Evolutionary conservation across 192 early-diverging fungal species (phyloP), one percentile per base, ranked within the genome.

Genomic region (Diversispora eburnea): DNA sequence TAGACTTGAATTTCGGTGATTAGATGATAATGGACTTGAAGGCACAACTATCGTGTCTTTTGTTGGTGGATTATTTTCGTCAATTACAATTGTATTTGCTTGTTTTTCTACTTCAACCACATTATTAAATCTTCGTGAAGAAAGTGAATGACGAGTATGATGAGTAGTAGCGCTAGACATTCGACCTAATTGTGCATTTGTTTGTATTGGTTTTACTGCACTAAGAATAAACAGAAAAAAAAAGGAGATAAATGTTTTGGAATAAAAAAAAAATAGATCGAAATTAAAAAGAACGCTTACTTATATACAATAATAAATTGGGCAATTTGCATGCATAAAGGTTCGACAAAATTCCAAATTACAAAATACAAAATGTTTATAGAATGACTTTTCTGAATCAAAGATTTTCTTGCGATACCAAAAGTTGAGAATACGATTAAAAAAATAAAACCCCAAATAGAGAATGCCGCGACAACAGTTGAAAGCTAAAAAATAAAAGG

Each of bases 291-390:
- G 12, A n/a, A 65, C 0, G 20, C 63, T 65, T 65, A 65, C 63
- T 65, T 25, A 19, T 48, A 65, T 10, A 65, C 20, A 8, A 65
- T 65, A 15, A 65, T 22, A 15, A 65, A 65, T 47, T 65, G 63
- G 0, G 45, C 42, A 10, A 65, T 47, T 48, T 65, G 63, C n/a
- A 65, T 17, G 47, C 45, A 45, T 20, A 65, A 8, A 4, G 63
- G 63, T 65, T 47, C n/a, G 12, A 65, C n/a, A 48, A 65, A 65
- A 65, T 65, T 65, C 43, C 15, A 65, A 45, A 65, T 22, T 9
- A 47, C 8, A 47, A 65, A 65, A 47, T 48, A 65, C 45, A 65
- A 19, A n/a, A 65, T 1, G 20, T 47, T 47, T 12, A 47, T 25
- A 5, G 15, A 12, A 4, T 48, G 7, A 20, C 46, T 65, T 3